Conservation (phyloP, 495 filamentous ascomycete species). For the Aspergillus cavernicola region DNA sequence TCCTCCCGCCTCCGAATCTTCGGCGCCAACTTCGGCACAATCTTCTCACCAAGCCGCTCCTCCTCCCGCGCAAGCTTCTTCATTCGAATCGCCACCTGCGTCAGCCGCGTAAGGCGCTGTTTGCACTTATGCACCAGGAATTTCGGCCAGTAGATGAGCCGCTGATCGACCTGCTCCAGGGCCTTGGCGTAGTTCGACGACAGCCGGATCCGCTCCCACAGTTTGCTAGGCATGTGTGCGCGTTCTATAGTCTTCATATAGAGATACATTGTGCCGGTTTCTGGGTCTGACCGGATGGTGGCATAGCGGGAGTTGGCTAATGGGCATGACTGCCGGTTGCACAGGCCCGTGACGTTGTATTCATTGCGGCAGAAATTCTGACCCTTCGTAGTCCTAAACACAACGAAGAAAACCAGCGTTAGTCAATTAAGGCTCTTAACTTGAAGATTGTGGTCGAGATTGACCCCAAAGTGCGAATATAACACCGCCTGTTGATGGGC, state of each 20-base stretch:
- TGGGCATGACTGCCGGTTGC: slow-evolving; percentile 91
- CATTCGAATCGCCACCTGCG: slow-evolving; percentile 88
- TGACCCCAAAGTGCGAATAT: background rate
- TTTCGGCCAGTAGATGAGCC: slow-evolving; percentile 93
- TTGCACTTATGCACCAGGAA: slow-evolving; percentile 97
- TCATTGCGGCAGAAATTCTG: slow-evolving; percentile 96
- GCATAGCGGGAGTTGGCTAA: slow-evolving; percentile 96
- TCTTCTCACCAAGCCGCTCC: slow-evolving; percentile 80
- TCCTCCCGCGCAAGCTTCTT: slow-evolving; percentile 81
- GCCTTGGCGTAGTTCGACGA: slow-evolving; percentile 88
- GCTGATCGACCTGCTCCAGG: slow-evolving; percentile 80
- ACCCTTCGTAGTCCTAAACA: slow-evolving; percentile 76
- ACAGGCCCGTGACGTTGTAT: slow-evolving; percentile 92
- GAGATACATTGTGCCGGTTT: slow-evolving; percentile 82
- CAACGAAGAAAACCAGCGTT: slow-evolving; percentile 10
- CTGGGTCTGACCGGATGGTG: slow-evolving; percentile 78
- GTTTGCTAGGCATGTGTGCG: slow-evolving; percentile 82
- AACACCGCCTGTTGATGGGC: background rate
- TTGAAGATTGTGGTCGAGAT: background rate
- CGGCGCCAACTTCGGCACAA: slow-evolving; percentile 87
- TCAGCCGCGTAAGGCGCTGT: slow-evolving; percentile 89
- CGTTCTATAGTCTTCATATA: slow-evolving; percentile 97
- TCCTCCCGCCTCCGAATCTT: slow-evolving; percentile 88
- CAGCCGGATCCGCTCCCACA: slow-evolving; percentile 92
- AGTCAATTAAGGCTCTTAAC: slow-evolving; percentile 10